Conservation (phyloP, 75 land plant species). For the Adiantum capillusveneris region DNA sequence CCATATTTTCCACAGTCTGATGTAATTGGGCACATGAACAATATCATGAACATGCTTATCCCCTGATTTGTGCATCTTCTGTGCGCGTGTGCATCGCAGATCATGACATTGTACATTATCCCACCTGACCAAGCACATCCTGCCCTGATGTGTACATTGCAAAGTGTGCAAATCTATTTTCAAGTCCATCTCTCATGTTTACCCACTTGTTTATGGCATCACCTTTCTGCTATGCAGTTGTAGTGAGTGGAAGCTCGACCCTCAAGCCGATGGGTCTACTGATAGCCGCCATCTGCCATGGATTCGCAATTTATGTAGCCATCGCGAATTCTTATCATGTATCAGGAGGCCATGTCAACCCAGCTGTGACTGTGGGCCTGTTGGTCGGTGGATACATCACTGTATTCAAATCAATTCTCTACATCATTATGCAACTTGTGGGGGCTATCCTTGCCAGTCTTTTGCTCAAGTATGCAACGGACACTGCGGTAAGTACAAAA, state of each 20-base stretch:
- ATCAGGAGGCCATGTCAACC: constrained; percentile 76
- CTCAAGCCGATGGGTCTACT: constrained; percentile 12
- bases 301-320: constrained; percentile 19
- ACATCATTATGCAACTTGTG: constrained; percentile 48
- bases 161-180: too few relatives aligned
- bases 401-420: constrained; percentile 39
- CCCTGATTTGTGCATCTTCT: too few relatives aligned
- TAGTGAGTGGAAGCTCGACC: background rate
- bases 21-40: too few relatives aligned
- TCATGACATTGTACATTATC: too few relatives aligned
- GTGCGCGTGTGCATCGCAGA: too few relatives aligned
- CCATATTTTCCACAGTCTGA: too few relatives aligned
- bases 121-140: too few relatives aligned
- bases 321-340: constrained; percentile 22
- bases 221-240: too few relatives aligned
- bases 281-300: constrained; percentile 31
- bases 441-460: constrained; percentile 53
- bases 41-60: too few relatives aligned
- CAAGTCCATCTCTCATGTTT: too few relatives aligned
- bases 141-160: too few relatives aligned
- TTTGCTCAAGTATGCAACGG: constrained; percentile 46
- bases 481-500: constrained; percentile 23
- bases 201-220: too few relatives aligned
- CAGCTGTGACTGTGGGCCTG: constrained; percentile 73
- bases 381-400: constrained; percentile 63